phyloP scores from a whole-genome alignment of 495 filamentous ascomycete genomes.

The Hamigera avellanea region DNA sequence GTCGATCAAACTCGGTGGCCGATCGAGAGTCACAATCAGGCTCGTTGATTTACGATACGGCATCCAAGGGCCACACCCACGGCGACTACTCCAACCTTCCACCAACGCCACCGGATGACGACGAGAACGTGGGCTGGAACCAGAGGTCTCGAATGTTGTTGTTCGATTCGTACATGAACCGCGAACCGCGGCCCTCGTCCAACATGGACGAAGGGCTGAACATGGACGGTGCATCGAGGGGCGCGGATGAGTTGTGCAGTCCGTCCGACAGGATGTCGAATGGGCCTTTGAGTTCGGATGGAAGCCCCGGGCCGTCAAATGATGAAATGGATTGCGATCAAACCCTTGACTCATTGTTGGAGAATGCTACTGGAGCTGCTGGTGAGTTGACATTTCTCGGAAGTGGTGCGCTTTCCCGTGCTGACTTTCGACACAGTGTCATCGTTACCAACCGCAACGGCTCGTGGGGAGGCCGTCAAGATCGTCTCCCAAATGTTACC shows the following conservation, averaged over 20 bases:
- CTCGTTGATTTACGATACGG: constrained; percentile 15
- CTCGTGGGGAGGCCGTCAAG: constrained; percentile 34
- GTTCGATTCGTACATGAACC: constrained; percentile 20
- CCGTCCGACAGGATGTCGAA: constrained; percentile 25
- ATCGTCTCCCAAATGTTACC: constrained; percentile 53
- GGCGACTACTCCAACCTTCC: constrained; percentile 27
- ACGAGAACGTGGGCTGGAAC: constrained; percentile 29
- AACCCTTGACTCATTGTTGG: constrained; percentile 28
- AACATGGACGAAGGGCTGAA: constrained; percentile 20
- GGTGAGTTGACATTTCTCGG: constrained; percentile 17
- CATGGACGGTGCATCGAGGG: constrained; percentile 3
- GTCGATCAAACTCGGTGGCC: constrained; percentile 25
- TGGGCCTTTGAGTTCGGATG: constrained; percentile 24
- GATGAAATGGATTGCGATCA: constrained; percentile 31
- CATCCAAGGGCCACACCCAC: constrained; percentile 4
- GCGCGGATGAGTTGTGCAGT: constrained; percentile 21
- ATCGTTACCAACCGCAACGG: constrained; percentile 22
- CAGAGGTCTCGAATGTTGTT: constrained; percentile 22
- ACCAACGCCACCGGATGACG: constrained; percentile 34
- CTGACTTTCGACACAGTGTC: constrained; percentile 14
- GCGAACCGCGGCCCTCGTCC: constrained; percentile 16
- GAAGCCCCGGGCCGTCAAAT: constrained; percentile 20
- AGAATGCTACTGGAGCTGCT: constrained; percentile 30
- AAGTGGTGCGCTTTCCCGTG: background rate
- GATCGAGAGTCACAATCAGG: constrained; percentile 13